These are phyloP conservation scores for Rhytidhysteron rufulum DNA, from an alignment of 2,329 filamentous ascomycete genomes.

Conservation along the genomic window DNA sequence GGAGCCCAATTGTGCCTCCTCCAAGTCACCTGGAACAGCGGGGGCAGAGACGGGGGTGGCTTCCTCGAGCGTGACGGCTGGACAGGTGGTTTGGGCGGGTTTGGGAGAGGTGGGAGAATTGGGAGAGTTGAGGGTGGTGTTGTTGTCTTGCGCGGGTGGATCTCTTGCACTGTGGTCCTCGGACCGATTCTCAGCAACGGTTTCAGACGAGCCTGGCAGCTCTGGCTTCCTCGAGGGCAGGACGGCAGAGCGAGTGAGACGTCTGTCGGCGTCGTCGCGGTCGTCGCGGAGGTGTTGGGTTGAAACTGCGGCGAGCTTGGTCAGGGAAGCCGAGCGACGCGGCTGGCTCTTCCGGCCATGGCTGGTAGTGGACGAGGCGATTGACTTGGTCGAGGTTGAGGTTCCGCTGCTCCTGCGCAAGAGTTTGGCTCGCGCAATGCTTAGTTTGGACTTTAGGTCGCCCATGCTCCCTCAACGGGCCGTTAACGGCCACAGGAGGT, in stretches of 20 bases:
- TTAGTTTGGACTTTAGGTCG: slow-evolving; percentile 31
- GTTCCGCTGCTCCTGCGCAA: slow-evolving; percentile 15
- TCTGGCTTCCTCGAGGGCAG: slow-evolving; percentile 8
- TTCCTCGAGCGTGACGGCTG: slow-evolving; percentile 27
- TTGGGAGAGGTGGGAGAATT: slow-evolving; percentile 6
- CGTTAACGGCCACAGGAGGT: not conserved
- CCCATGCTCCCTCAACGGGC: slow-evolving; percentile 19
- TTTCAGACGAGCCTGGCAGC: slow-evolving; percentile 5
- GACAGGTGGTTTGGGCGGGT: slow-evolving; percentile 10
- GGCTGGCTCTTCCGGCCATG: slow-evolving; percentile 7
- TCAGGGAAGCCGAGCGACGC: slow-evolving; percentile 27
- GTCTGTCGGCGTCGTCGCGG: slow-evolving; percentile 9
- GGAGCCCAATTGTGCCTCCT: slow-evolving; percentile 1
- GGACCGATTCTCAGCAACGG: slow-evolving; percentile 10
- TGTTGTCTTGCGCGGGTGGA: slow-evolving; percentile 13
- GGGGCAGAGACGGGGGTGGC: slow-evolving; percentile 29
- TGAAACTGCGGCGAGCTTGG: slow-evolving; percentile 24
- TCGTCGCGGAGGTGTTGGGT: slow-evolving; percentile 8
- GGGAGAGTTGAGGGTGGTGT: slow-evolving; percentile 12
- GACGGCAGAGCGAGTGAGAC: slow-evolving; percentile 23
- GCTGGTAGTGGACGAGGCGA: slow-evolving; percentile 22
- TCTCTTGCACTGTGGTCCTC: slow-evolving; percentile 16
- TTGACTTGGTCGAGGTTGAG: slow-evolving; percentile 19
- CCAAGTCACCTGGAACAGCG: slow-evolving; percentile 14
- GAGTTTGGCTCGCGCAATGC: slow-evolving; percentile 22